Base-by-base conservation (phyloP, 345 rosid species). In the Durio zibethinus region DNA sequence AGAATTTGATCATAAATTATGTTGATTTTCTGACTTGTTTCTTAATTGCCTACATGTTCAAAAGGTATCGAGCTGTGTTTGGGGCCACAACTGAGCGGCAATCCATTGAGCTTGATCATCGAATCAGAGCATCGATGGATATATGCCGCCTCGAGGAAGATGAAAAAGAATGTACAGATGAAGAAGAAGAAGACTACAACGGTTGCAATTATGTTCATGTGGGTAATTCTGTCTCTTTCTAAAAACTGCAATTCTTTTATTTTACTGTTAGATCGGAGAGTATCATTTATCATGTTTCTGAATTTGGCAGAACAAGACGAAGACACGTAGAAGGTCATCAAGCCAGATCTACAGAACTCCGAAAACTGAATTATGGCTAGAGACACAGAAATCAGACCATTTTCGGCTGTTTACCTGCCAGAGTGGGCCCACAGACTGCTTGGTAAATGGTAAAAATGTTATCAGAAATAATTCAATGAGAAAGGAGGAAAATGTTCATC, bases 61-160 rank as follows among this genome's bases (percentile, higher is more conserved):
- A 23, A 65, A 90, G 92, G 76, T 88, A 85, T 57, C 81, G 23
- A 75, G 62, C 84, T n/a, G 94, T 89, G 11, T 89, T 89, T 53
- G 87, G 88, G 12, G 45, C 75, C 61, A 76, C 74, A 10, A 45
- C n/a, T 23, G 86, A 80, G 72, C 53, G 77, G 16, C 83, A 16
- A 67, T 82, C 86, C 4, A 57, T 70, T 79, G 85, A 80, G 31
- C 56, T 82, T 1, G 73, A 67, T 54, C 16, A 29, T 76, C 52
- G 38, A 72, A 69, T 77, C 64, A 73, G 80, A 57, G 81, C 78
- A 73, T 81, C 87, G 36, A 47, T 68, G 45, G 80, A 76, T 72
- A 60, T 59, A 4, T 75, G 76, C 43, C 77, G 20, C 33, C 64
- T 52, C 31, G 67, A 69, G 61, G 81, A 60, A 79, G 86, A 84